Base-by-base conservation (phyloP, 1,139 yeast species). In the Candida mesenterica region DNA sequence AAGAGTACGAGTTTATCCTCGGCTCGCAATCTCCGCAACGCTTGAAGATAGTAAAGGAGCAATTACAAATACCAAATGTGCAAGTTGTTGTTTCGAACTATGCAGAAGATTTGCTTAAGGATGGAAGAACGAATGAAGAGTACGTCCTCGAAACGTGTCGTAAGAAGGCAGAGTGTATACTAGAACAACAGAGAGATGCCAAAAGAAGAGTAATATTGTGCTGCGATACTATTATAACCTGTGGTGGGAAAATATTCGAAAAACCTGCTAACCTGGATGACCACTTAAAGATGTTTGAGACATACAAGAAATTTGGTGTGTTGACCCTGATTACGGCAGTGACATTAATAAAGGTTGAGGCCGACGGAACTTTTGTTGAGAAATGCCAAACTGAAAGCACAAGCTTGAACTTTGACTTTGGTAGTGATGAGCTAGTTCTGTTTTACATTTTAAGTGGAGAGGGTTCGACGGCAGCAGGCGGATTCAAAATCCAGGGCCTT, bases 11-110 rank as follows among this genome's bases (percentile, higher is more conserved):
- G 24, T 64, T 88, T 16, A 65, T 88, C 2, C 66, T 92, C 10
- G 97, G 96, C 1, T 87, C 96, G 1, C 73, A 85, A 2, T 89
- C 97, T 0, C 94, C 95, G 1, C 70, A 97, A 42, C 64, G 98
- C 38, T 61, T 65, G 36, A 86, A 85, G 41, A 82, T 92, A 15
- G 54, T 92, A 24, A 49, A 61, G 12, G 56, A 51, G 2, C 81
- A 84, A 49, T 61, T 90, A 47, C 89, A 89, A 0, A 61, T 90
- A 33, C 39, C 59, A 1, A 55, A 79, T 24, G 59, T 74, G 17
- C 59, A 61, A 13, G 64, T 82, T 0, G 52, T 69, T 1, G 73
- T 77, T 18, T 83, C 87, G 7, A 63, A 68, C 22, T 90, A 87
- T 53, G 82, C 78, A 34, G 98, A 92, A 55, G 69, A 89, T 52